A percentile compares a stretch with the other conserved stretches of the same genome.
Conservation (phyloP, 1,284 basidiomycete species). For the Cryptococcus sp. region DNA sequence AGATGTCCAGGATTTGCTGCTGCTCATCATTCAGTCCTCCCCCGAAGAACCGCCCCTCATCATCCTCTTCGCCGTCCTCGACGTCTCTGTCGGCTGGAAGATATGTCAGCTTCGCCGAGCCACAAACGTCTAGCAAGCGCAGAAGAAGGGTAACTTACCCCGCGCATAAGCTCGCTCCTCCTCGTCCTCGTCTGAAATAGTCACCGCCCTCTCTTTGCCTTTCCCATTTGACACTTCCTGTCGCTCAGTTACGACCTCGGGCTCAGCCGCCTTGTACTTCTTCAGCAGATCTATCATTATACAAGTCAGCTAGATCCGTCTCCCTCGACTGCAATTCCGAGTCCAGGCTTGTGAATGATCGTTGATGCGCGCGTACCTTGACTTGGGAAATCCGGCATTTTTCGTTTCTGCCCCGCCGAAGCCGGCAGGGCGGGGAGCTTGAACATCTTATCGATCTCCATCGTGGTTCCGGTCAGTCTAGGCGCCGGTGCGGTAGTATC, state of each 20-base stretch:
- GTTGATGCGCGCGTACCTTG: constrained; percentile 50
- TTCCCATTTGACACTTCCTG: constrained; percentile 42
- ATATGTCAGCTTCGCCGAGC: neutral
- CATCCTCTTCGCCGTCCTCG: constrained; percentile 60
- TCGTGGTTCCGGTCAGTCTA: constrained; percentile 11
- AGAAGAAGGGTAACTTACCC: constrained; percentile 15
- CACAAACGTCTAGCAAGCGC: neutral
- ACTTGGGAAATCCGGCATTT: constrained; percentile 77
- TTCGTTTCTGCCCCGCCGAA: constrained; percentile 63
- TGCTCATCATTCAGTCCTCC: constrained; percentile 87
- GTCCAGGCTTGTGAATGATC: too few species aligned
- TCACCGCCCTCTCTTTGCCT: constrained; percentile 57
- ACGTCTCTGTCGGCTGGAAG: constrained; percentile 5
- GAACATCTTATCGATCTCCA: constrained; percentile 54
- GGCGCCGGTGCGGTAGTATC: too few species aligned
- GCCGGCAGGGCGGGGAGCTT: constrained; percentile 43
- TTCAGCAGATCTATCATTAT: constrained; percentile 64
- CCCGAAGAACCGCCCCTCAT: constrained; percentile 90
- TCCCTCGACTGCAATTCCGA: too few species aligned
- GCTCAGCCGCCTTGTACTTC: constrained; percentile 56
- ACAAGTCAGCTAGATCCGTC: too few species aligned
- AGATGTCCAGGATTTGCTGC: constrained; percentile 71
- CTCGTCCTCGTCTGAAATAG: constrained; percentile 60
- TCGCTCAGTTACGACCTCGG: constrained; percentile 19
- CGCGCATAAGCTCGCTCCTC: constrained; percentile 61